Conservation (phyloP, 768 basidiomycete species). For the Agaricus subrufescens region DNA sequence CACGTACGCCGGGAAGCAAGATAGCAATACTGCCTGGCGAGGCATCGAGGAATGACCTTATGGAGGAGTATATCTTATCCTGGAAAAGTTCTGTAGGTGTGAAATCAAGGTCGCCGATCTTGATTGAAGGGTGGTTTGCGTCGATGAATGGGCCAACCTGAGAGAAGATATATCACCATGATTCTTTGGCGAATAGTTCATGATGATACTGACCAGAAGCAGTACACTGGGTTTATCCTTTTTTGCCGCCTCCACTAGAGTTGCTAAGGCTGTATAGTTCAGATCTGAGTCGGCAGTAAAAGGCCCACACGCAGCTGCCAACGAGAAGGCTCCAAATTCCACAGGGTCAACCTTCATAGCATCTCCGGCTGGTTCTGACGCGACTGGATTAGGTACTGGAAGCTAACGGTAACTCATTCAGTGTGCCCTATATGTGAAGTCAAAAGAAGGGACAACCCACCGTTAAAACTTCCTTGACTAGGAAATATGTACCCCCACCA, state of each 20-base stretch:
- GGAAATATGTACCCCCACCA: slow-evolving; percentile 85
- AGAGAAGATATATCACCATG: not conserved
- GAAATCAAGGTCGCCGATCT: slow-evolving; percentile 66
- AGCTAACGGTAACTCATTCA: slow-evolving; percentile 35
- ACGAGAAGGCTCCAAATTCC: slow-evolving; percentile 26
- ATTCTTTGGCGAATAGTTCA: not conserved
- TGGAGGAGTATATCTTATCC: slow-evolving; percentile 49
- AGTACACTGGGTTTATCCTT: slow-evolving; percentile 67
- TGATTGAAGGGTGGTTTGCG: slow-evolving; percentile 65
- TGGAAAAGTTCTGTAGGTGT: slow-evolving; percentile 67
- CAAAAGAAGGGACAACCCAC: slow-evolving; percentile 40
- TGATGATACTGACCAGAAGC: slow-evolving; percentile 54
- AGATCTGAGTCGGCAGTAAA: slow-evolving; percentile 80
- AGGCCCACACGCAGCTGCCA: slow-evolving; percentile 81
- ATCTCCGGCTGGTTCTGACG: slow-evolving; percentile 18
- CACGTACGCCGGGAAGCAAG: slow-evolving; percentile 78
- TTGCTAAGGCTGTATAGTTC: slow-evolving; percentile 64
- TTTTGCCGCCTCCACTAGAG: slow-evolving; percentile 59
- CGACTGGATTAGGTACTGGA: slow-evolving; percentile 51
- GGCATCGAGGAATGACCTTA: slow-evolving; percentile 51
- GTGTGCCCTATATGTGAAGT: not conserved
- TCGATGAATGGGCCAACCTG: slow-evolving; percentile 95
- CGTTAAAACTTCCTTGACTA: slow-evolving; percentile 73
- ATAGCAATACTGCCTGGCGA: slow-evolving; percentile 71
- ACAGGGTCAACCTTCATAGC: slow-evolving; percentile 31